A percentile compares a stretch with the other conserved stretches of the same genome.
phyloP scores from a whole-genome alignment of 2,329 filamentous ascomycete species.

The Magnaporthiopsis poae region DNA sequence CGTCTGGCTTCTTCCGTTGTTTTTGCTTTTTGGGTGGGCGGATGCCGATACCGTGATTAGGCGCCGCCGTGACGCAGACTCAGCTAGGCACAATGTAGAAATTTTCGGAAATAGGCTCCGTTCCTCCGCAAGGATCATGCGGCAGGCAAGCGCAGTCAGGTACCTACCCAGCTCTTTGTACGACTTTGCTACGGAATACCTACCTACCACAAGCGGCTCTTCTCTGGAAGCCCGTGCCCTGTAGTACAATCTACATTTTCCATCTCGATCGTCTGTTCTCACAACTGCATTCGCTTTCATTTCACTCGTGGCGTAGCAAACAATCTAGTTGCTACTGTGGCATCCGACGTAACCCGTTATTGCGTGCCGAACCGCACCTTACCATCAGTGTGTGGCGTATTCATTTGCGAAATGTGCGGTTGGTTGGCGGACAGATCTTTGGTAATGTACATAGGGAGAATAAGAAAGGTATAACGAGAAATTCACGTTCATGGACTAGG shows the following conservation, averaged over 20 bases:
- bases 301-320: not conserved
- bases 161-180: too few relatives aligned
- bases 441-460: not conserved
- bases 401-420: not conserved
- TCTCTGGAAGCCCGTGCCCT: too few relatives aligned
- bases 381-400: not conserved
- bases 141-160: not conserved
- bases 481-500: too few relatives aligned
- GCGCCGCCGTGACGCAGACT: not conserved
- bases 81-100: not conserved
- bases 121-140: not conserved
- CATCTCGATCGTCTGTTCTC: not conserved
- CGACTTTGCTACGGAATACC: too few relatives aligned
- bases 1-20: not conserved
- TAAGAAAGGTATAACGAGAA: not conserved
- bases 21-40: not conserved
- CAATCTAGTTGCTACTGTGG: constrained; percentile 4
- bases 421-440: not conserved
- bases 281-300: not conserved
- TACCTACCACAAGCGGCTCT: too few relatives aligned
- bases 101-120: not conserved
- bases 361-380: not conserved
- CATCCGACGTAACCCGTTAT: not conserved
- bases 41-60: not conserved
- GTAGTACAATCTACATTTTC: not conserved